Evolutionary conservation across 352 stramenopile species (phyloP).

Genomic region (Halophytophthora polymorphica): DNA sequence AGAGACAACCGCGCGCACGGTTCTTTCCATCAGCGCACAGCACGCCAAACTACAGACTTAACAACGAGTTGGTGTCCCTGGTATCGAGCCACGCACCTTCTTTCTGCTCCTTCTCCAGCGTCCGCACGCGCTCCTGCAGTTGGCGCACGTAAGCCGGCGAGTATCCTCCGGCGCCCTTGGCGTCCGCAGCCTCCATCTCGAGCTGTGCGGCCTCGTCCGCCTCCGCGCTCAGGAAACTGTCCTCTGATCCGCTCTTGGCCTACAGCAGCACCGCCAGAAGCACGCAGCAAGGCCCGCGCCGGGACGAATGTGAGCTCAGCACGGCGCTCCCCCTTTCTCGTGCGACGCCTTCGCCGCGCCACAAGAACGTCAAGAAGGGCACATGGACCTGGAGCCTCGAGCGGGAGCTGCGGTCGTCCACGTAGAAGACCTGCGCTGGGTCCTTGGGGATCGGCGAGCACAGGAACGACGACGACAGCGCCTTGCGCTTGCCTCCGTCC

Average conservation of each 20-base stretch:
- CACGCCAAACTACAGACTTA: no score
- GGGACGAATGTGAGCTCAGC: no score
- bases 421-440: conserved; percentile 54
- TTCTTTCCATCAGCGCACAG: not conserved
- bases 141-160: conserved; percentile 20
- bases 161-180: conserved; percentile 2
- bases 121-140: conserved; percentile 30
- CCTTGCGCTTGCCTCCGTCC: conserved; percentile 27
- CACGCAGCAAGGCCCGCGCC: not conserved
- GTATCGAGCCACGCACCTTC: conserved; percentile 23
- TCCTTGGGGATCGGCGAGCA: conserved; percentile 68
- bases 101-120: conserved; percentile 29
- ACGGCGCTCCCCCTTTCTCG: no score
- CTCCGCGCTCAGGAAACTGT: conserved; percentile 37
- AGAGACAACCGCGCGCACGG: not conserved
- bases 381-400: conserved; percentile 7
- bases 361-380: not conserved
- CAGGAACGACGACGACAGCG: conserved; percentile 47
- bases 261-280: conserved; percentile 1
- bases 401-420: conserved; percentile 32
- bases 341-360: not conserved
- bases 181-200: conserved; percentile 2
- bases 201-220: conserved; percentile 22
- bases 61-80: no score
- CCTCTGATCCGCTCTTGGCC: conserved; percentile 13